Base-by-base conservation (phyloP, 1,284 basidiomycete genomes). In the Chalciporus sp. region DNA sequence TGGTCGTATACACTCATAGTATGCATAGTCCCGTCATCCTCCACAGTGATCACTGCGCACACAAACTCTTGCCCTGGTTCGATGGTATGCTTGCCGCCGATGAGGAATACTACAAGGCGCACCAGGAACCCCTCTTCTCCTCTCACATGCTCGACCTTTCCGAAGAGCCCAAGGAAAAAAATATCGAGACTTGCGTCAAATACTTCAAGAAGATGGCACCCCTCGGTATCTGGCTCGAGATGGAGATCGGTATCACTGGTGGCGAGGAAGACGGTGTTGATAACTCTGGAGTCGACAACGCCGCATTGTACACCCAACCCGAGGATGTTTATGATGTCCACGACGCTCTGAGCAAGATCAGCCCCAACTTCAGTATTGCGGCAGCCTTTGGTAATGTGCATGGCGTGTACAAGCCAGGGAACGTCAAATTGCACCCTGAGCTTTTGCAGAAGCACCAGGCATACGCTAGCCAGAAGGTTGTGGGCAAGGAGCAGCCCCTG, bases 131-230 rank as follows among this genome's bases (percentile, higher is more conserved):
- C 45, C 88, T 99, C 57, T 98, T 96, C 85, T 96, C 93, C 58
- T 98, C 96, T 37, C 97, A 99, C 91, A 99, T 99, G 97, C 88
- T 99, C 65, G 97, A 99, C 76, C 86, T 99, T 63, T 98, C 95
- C 51, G 97, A 99, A 72, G 96, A 99, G 78, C 74, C 93, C 71
- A 97, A 98, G 76, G 95, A 96, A 66, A 84, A 98, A 71, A 99
- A 99, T 84, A 99, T 99, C 70, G 86, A 81, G 55, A 94, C 81
- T 50, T 99, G 97, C 76, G 91, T 83, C 58, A 86, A 95, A 75
- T 99, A 99, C 84, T 96, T 99, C 75, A 83, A 88, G 76, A 92
- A 94, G 72, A 94, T 99, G 94, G 92, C 93, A 27, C 86, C 90
- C 64, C 77, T 98, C 70, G 90, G 91, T 60, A 79, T 94, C 67